phyloP scores from a whole-genome alignment of 2,329 filamentous ascomycete species.

The Pyrenophora tritici-repentis region DNA sequence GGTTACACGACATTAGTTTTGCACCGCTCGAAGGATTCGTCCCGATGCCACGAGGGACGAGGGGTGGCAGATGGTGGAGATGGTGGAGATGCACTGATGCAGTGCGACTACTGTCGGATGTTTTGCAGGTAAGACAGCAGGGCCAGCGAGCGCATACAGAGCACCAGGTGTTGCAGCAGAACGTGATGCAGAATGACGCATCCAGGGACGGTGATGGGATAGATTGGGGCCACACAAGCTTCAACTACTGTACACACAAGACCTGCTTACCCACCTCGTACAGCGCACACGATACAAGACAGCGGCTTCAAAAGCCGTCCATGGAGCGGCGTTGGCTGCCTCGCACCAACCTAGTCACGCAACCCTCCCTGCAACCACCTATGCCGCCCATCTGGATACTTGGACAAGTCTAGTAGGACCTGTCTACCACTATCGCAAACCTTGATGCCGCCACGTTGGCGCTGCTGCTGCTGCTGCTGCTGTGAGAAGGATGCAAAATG shows the following conservation, averaged over 20 bases:
- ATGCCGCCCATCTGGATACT: conserved; percentile 2
- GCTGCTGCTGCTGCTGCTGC: too few relatives aligned
- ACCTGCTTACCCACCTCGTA: conserved; percentile 1
- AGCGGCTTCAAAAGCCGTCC: background rate
- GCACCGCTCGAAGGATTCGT: conserved; percentile 19
- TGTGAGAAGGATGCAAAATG: conserved; percentile 18
- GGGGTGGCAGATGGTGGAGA: conserved; percentile 1
- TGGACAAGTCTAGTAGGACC: too few relatives aligned
- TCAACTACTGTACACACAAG: background rate
- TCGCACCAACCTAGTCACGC: conserved; percentile 9
- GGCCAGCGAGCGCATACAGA: background rate
- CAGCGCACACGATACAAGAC: conserved; percentile 1
- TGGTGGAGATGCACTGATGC: conserved; percentile 5
- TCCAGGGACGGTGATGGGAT: too few relatives aligned
- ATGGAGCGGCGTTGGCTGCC: background rate
- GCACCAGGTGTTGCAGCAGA: too few relatives aligned
- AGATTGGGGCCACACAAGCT: background rate
- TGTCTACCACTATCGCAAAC: background rate
- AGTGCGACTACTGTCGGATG: conserved; percentile 8
- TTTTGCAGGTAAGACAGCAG: conserved; percentile 7
- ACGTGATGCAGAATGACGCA: too few relatives aligned
- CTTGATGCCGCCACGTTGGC: conserved; percentile 35
- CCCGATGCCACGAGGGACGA: conserved; percentile 19
- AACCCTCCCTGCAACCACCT: conserved; percentile 8
- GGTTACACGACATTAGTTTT: conserved; percentile 40